These are phyloP conservation scores for Curvularia spicifera DNA, from an alignment of 2,329 filamentous ascomycete species.

Conservation along the genomic window DNA sequence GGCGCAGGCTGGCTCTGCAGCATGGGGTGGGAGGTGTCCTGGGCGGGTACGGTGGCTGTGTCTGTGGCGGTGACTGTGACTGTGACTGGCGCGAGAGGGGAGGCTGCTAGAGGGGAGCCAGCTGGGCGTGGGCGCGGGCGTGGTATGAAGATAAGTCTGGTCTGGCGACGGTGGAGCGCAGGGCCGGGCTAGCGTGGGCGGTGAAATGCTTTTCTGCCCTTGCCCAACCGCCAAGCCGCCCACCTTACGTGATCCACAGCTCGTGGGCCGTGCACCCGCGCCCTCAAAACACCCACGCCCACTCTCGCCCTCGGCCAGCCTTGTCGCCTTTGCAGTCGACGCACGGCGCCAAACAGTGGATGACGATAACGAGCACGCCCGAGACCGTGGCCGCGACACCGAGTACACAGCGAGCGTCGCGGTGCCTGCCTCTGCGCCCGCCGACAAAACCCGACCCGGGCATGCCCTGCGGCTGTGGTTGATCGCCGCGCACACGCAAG, in stretches of 20 bases:
- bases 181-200: conserved; percentile 14
- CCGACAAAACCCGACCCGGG: conserved; percentile 31
- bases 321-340: conserved; percentile 15
- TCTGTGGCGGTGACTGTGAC: not conserved
- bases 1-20: conserved; percentile 23
- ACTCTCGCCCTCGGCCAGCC: conserved; percentile 10
- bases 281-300: conserved; percentile 6
- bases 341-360: conserved; percentile 32
- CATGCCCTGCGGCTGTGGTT: conserved; percentile 27
- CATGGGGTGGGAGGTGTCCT: conserved; percentile 29
- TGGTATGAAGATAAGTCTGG: conserved; percentile 55
- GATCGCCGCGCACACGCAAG: conserved; percentile 28
- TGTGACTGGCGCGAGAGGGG: conserved; percentile 33
- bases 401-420: conserved; percentile 14
- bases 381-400: conserved; percentile 29
- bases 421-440: conserved; percentile 19
- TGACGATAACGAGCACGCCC: conserved; percentile 47
- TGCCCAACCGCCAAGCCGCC: not conserved
- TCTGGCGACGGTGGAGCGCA: conserved; percentile 50
- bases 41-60: conserved; percentile 33
- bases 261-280: conserved; percentile 6
- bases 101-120: conserved; percentile 45
- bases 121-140: conserved; percentile 51
- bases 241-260: not conserved
- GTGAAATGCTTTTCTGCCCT: conserved; percentile 17